Base-by-base conservation (phyloP, 169 alveolate species). In the Plasmodium knowlesi region DNA sequence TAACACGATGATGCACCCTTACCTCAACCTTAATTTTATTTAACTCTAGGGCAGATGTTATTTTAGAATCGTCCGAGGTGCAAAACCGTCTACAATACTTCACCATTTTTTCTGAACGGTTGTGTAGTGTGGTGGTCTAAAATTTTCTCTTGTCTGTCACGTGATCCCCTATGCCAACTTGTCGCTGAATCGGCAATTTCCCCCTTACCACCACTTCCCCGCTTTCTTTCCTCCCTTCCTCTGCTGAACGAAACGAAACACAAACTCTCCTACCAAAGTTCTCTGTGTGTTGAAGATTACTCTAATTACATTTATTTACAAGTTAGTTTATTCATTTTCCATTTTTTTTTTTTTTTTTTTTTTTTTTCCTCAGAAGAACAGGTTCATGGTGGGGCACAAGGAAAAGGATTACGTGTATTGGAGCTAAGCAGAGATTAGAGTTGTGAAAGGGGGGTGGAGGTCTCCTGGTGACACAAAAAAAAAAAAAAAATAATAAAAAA, bases 21-120 rank as follows among this genome's bases (percentile, higher is more conserved):
- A 86, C 93, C 88, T 86, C 76, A 32, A 86, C 25, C 16, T 78
- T 86, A n/a, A 86, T 25, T 9, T 57, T 54, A 28, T 86, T 86
- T 19, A 54, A 19, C 53, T 86, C 93, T 82, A 86, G 53, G 46
- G 67, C 70, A 10, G 93, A 86, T 9, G 41, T 76, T 76, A 53
- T 12, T 22, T 74, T 54, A 5, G n/a, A 67, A 37, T 86, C 82
- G 43, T 74, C 82, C 14, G 93, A 76, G n/a, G 86, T 25, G 71
- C 88, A 86, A 78, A 86, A 86, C 2, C 37, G 80, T 14, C 53
- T 79, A 10, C 72, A 53, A 41, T 76, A 32, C n/a, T n/a, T 74
- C 43, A 86, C 70, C 22, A 76, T 61, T 32, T 53, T 32, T 46
- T 46, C 16, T 46, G n/a, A 0, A 0, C 57, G n/a, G 5, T 12